Evolutionary conservation across 495 filamentous ascomycete genomes (phyloP).

Genomic region (Hypoxylon fuscum): DNA sequence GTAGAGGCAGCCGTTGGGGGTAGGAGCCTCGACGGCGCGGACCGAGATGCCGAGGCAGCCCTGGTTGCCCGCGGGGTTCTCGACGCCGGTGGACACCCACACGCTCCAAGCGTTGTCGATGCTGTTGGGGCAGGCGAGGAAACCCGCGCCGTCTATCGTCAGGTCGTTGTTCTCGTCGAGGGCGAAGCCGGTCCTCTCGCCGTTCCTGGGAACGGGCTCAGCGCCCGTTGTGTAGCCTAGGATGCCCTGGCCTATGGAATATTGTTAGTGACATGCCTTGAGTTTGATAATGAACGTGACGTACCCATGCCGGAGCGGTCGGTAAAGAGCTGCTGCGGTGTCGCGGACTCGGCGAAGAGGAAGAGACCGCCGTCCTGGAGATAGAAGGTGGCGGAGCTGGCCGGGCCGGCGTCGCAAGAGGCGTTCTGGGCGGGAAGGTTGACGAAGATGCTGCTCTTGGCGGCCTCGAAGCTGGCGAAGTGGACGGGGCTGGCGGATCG

Average conservation of each 20-base stretch:
- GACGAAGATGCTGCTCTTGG: conserved; percentile 54
- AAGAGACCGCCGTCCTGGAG: conserved; percentile 55
- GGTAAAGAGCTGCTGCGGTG: conserved; percentile 58
- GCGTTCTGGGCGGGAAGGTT: conserved; percentile 54
- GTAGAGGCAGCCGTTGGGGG: conserved; percentile 38
- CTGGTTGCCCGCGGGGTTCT: conserved; percentile 55
- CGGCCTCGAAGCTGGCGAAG: conserved; percentile 52
- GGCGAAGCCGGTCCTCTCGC: conserved; percentile 56
- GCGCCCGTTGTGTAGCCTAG: conserved; percentile 60
- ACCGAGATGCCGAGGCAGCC: conserved; percentile 56
- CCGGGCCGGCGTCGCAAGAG: conserved; percentile 52
- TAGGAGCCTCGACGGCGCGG: conserved; percentile 43
- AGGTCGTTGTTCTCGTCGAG: conserved; percentile 53
- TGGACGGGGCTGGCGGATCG: conserved; percentile 58
- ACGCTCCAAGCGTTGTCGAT: conserved; percentile 59
- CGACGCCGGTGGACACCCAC: conserved; percentile 54
- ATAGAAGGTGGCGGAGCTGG: conserved; percentile 58
- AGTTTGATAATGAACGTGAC: conserved; percentile 36
- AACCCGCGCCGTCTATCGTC: conserved; percentile 51
- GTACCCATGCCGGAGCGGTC: conserved; percentile 63
- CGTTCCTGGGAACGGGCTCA: conserved; percentile 47
- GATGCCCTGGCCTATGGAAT: conserved; percentile 53
- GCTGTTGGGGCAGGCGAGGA: conserved; percentile 61
- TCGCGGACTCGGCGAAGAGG: conserved; percentile 53
- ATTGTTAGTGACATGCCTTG: conserved; percentile 15